Base-by-base conservation (phyloP, 768 basidiomycete genomes). In the Mycena kentingensis region DNA sequence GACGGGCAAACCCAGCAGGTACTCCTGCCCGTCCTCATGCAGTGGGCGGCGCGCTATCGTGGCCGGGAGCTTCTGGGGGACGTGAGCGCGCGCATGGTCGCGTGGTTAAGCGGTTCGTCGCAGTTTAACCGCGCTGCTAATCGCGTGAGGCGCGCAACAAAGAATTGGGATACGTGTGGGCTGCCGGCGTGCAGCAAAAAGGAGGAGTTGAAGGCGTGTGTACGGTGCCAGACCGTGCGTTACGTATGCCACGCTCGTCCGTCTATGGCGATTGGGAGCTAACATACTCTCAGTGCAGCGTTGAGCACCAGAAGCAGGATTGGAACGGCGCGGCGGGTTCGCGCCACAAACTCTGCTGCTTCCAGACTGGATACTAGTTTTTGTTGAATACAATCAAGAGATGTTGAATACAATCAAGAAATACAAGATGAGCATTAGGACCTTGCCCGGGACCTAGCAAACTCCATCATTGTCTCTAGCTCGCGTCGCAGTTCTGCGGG, bases 101-200 rank as follows among this genome's bases (percentile, higher is more conserved):
- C 10, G 12, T 55, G 24, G 31, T 22, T 60, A 26, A 46, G 52
- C 22, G 18, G 38, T 6, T 31, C 11, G 11, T 11, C 19, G 16
- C 4, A 19, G 12, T 18, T 21, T 6, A 29, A 38, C 18, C 34
- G 28, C 19, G 46, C 19, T 8, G 47, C 42, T 16, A 49, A 55
- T 21, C 34, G 8, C 13, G 24, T 60, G 15, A 39, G 58, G 16
- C 46, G 29, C 15, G 8, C 16, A 19, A 5, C 31, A n/a, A 60
- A 55, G 44, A 52, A 52, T 29, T 60, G 58, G 58, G 54, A 55
- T 1, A 54, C 55, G 5, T 60, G 58, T 26, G 54, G 54, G 21
- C 24, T 52, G 21, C 46, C 47, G 3, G 12, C 26, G 6, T 60
- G 58, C 38, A 46, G 36, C 21, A 55, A 7, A 10, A 8, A 32